Conservation (phyloP, 441 rosid genomes). For the Mallotus repandus region DNA sequence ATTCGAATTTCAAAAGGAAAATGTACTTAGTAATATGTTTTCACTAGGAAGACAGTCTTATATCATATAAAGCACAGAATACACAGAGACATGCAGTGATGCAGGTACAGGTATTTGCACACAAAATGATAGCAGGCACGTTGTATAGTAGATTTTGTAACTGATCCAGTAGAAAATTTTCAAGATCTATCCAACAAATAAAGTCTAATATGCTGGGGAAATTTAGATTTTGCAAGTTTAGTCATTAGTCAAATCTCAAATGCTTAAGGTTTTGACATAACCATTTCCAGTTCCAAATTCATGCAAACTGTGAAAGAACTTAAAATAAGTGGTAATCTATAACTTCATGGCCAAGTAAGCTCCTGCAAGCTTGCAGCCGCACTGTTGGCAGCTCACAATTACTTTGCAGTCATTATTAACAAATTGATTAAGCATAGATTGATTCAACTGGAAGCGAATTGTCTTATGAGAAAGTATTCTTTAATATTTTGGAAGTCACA, state of each 20-base stretch:
- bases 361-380: background rate
- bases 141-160: background rate
- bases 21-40: background rate
- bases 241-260: background rate
- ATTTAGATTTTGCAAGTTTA: background rate
- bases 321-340: background rate
- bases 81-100: background rate
- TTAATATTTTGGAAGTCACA: background rate
- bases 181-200: background rate
- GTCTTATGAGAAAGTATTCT: background rate
- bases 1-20: background rate
- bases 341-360: background rate
- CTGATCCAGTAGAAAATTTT: background rate
- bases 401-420: background rate
- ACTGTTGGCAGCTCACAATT: background rate
- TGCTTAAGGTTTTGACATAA: background rate
- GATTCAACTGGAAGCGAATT: background rate
- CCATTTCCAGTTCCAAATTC: background rate
- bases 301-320: background rate
- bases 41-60: background rate
- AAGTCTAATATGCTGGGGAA: background rate
- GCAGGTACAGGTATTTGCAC: background rate
- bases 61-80: background rate
- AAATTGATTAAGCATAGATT: slow-evolving; percentile 2
- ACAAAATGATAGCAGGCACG: background rate